Percentiles rank a stretch among this genome's conserved stretches.
phyloP scores from a whole-genome alignment of 2,329 filamentous ascomycete genomes.

The Phaeosphaeria sp. region DNA sequence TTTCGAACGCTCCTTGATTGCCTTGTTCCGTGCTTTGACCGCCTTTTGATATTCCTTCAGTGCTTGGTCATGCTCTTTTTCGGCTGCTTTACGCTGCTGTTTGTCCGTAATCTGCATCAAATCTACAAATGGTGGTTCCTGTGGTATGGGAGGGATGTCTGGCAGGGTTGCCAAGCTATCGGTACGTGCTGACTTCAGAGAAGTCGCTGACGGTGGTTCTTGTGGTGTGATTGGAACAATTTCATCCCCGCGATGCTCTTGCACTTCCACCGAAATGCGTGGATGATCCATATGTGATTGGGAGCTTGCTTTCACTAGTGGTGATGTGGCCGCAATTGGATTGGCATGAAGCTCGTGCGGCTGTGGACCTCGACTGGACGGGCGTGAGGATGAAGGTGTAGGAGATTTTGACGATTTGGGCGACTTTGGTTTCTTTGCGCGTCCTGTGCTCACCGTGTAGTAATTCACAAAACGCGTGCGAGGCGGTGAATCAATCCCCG shows the following conservation, averaged over 20 bases:
- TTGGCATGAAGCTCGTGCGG: conserved; percentile 11
- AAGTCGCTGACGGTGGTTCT: conserved; percentile 32
- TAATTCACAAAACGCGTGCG: conserved; percentile 86
- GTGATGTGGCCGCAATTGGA: conserved; percentile 15
- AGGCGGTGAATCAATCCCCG: conserved; percentile 44
- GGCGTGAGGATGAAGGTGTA: conserved; percentile 22
- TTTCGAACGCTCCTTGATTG: conserved; percentile 68
- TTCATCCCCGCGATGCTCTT: conserved; percentile 52
- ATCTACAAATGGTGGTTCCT: conserved; percentile 63
- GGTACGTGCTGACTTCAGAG: conserved; percentile 3
- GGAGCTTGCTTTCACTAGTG: conserved; percentile 17
- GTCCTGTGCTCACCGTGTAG: conserved; percentile 83
- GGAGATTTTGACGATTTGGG: conserved; percentile 50
- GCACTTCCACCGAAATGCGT: conserved; percentile 55
- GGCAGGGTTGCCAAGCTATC: conserved; percentile 45
- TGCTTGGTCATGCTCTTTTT: conserved; percentile 69
- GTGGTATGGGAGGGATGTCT: conserved; percentile 60
- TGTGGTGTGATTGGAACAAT: conserved; percentile 37
- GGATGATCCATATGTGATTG: conserved; percentile 42
- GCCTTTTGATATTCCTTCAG: conserved; percentile 71
- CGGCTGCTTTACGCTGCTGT: conserved; percentile 69
- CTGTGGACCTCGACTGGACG: conserved; percentile 11
- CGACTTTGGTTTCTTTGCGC: conserved; percentile 62
- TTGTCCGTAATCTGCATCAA: conserved; percentile 67
- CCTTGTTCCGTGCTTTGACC: conserved; percentile 70